Conservation (phyloP, 345 rosid species). For the Camelina sativa region DNA sequence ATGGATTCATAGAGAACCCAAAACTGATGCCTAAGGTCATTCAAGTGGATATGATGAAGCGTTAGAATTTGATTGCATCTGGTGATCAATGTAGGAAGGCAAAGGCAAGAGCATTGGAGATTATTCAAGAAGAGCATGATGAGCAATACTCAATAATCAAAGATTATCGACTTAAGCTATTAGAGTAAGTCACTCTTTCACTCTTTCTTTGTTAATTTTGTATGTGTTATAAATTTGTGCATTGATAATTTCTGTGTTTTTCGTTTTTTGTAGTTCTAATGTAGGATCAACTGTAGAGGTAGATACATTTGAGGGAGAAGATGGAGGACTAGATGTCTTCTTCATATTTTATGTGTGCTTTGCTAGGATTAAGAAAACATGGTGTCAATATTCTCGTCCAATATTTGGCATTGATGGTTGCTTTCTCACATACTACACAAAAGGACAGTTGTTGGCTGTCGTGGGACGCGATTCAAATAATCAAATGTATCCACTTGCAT, state of each 20-base stretch:
- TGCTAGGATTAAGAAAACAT: not conserved
- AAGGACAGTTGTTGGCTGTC: not conserved
- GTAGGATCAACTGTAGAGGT: not conserved
- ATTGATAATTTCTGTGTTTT: too few species aligned
- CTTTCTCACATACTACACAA: not conserved
- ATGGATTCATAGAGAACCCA: not conserved
- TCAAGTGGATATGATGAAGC: not conserved
- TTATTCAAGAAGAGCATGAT: not conserved
- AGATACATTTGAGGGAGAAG: not conserved
- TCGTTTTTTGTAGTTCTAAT: not conserved
- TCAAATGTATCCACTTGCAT: not conserved
- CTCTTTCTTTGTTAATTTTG: not conserved
- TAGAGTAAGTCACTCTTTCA: not conserved
- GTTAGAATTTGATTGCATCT: not conserved
- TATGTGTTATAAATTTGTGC: not conserved
- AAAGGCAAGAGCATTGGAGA: not conserved
- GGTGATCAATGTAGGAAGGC: not conserved
- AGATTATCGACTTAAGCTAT: not conserved
- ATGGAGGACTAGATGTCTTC: not conserved
- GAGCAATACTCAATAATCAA: not conserved
- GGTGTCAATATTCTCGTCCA: not conserved
- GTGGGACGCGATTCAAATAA: not conserved
- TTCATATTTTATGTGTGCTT: not conserved
- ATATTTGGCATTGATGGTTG: not conserved
- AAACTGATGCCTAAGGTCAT: not conserved